Evolutionary conservation across 2,329 filamentous ascomycete genomes (phyloP), one percentile per base, ranked within the genome.

Genomic region (Aspergillus quadrilineatus): DNA sequence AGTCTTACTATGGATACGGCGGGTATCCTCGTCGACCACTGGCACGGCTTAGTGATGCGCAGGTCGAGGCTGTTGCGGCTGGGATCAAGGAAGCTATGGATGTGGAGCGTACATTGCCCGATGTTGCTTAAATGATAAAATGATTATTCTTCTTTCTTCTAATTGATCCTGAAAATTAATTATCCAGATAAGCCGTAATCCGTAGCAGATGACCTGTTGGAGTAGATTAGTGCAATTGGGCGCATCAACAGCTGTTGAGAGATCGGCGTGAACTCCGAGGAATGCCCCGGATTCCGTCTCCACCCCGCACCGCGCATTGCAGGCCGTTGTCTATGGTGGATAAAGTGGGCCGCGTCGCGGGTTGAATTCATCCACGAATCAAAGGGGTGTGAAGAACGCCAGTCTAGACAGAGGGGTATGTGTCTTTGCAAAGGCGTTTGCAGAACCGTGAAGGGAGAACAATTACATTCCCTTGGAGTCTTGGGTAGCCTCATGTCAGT

Each of bases 1-100:
- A 94, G 79, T 85, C 80, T 65, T 91, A 91, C 74, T 93, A 86
- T 72, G 90, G 90, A 45, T 96, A 95, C 70, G 90, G 91, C 37
- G 90, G 89, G 1, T 86, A 85, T 71, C 89, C 90, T 2, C 83
- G 91, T 58, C 80, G 82, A 65, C 90, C 90, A 30, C 60, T 75
- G 58, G 67, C 52, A 37, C 65, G 73, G 52, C 62, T 75, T 45
- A 69, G 61, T 34, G 69, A 69, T 48, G 65, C 60, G 6, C 65
- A 73, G 55, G 63, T 63, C 8, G 59, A 70, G 62, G 60, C 58
- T 7, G 56, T 75, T 30, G 69, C 69, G 9, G 66, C 67, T 51
- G 67, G 69, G 53, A 72, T 75, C 37, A 70, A 72, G 64, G 63
- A 68, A 39, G 69, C 71, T 7, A 64, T 75, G 64, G 67, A 69